Evolutionary conservation across 2,329 filamentous ascomycete species (phyloP).

Genomic region (Aspergillus sojae): DNA sequence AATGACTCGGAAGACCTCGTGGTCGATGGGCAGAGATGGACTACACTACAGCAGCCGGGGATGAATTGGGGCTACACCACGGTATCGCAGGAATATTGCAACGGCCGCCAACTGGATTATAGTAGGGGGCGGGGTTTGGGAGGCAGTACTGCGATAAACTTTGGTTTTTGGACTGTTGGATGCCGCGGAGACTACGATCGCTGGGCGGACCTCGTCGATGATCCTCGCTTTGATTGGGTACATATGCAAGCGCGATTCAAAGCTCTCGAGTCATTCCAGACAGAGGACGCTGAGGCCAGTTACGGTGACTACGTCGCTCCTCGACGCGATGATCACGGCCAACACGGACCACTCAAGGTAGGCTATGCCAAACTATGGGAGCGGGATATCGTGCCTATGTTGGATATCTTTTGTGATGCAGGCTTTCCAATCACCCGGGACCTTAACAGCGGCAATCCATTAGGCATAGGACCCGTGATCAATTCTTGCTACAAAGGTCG

Average conservation of each 20-base stretch:
- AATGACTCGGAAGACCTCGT: conserved; percentile 53
- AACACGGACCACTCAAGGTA: conserved; percentile 51
- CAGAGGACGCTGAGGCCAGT: conserved; percentile 39
- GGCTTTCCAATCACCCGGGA: conserved; percentile 57
- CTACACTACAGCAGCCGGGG: conserved; percentile 52
- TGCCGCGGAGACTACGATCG: conserved; percentile 63
- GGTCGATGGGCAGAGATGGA: conserved; percentile 58
- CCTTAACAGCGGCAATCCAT: conserved; percentile 60
- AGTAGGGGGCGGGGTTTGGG: conserved; percentile 56
- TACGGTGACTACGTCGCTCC: conserved; percentile 53
- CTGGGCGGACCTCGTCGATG: conserved; percentile 60
- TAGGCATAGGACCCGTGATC: conserved; percentile 57
- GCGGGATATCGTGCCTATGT: conserved; percentile 47
- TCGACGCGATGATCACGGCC: conserved; percentile 51
- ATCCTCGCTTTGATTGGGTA: conserved; percentile 60
- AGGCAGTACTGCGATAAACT: conserved; percentile 58
- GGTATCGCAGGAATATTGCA: conserved; percentile 48
- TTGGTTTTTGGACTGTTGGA: conserved; percentile 58
- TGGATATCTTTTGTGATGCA: conserved; percentile 53
- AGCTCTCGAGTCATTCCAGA: conserved; percentile 57
- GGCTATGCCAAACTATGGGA: conserved; percentile 55
- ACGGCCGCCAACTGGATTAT: conserved; percentile 51
- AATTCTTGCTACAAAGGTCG: conserved; percentile 53
- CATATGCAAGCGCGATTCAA: conserved; percentile 55
- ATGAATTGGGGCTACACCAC: conserved; percentile 60